Base-by-base conservation (phyloP, 116 monocot species). In the Trichopus zeylanicus region DNA sequence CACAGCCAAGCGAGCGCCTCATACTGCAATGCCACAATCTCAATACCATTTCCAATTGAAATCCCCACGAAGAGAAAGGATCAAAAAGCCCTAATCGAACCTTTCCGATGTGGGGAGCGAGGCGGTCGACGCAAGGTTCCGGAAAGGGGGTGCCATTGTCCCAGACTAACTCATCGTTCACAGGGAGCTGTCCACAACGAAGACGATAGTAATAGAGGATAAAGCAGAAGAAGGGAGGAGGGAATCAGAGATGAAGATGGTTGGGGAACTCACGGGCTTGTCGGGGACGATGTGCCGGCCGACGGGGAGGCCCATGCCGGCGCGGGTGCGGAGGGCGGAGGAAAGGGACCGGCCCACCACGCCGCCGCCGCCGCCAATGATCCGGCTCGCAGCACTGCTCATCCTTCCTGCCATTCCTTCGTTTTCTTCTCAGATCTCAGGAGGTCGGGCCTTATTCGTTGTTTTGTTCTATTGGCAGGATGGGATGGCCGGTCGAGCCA, bases 261-360 rank as follows among this genome's bases (percentile, higher is more conserved):
- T 27, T 37, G n/a, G 53, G 38, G 11, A 13, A 19, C 16, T 62
- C 77, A 94, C 93, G n/a, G 86, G 79, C 23, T 81, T 84, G 65
- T 87, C 77, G 64, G 91, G 91, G 60, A 90, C 81, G 66, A 87
- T 81, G 77, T 90, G 95, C 33, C 59, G 70, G 65, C 95, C 95
- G 69, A 81, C 87, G 46, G 95, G 91, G 29, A 84, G 86, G 35
- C 90, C 95, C 95, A 95, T 81, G 46, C 95, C 95, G 61, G 95
- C 51, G 64, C 95, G 84, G 48, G 74, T 54, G 52, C 74, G 90
- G 68, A 87, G 62, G 54, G 87, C 55, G 33, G 83, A 47, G 26
- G 62, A 51, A 6, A 64, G 46, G 57, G 74, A 66, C 35, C 86
- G 75, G 52, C 72, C 65, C 5, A 71, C 78, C 29, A 75, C 75